Conservation (phyloP, 257 asterid species). For the Primulina huaijiensis region DNA sequence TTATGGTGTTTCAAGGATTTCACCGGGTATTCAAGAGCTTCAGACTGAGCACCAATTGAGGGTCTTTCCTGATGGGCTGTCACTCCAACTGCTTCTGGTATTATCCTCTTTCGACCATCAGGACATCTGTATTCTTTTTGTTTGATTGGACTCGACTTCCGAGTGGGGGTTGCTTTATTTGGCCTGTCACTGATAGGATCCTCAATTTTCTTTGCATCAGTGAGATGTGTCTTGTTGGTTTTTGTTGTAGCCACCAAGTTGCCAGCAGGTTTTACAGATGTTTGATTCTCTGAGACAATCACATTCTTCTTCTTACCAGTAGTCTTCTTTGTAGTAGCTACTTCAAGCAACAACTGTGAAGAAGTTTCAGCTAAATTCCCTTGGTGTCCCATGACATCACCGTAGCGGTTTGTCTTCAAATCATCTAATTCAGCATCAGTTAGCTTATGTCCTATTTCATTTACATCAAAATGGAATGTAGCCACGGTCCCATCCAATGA, state of each 20-base stretch:
- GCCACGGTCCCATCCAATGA: conserved; percentile 95
- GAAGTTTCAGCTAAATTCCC: conserved; percentile 92
- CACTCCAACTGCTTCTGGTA: conserved; percentile 96
- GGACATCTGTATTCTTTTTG: conserved; percentile 96
- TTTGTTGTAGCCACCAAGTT: conserved; percentile 38
- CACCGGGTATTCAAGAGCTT: conserved; percentile 44
- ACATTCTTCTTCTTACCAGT: conserved; percentile 39
- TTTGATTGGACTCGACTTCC: conserved; percentile 77
- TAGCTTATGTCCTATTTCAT: conserved; percentile 73
- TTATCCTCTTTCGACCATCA: conserved; percentile 98
- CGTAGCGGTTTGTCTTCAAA: conserved; percentile 77
- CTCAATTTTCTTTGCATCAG: conserved; percentile 53
- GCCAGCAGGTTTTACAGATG: conserved; percentile 45
- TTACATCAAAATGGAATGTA: conserved; percentile 73
- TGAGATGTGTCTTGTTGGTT: conserved; percentile 34
- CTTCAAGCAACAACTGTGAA: conserved; percentile 86
- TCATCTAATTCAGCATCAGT: conserved; percentile 83
- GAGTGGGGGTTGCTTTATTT: conserved; percentile 46
- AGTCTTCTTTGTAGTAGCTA: conserved; percentile 62
- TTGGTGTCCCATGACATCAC: conserved; percentile 81
- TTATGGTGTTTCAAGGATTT: conserved; percentile 42
- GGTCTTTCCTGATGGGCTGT: conserved; percentile 49
- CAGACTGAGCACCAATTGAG: conserved; percentile 43
- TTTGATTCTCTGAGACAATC: conserved; percentile 38
- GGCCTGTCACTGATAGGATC: conserved; percentile 42